Conservation (phyloP, 78 protist species). For the Planoprotostelium fungivorum region DNA sequence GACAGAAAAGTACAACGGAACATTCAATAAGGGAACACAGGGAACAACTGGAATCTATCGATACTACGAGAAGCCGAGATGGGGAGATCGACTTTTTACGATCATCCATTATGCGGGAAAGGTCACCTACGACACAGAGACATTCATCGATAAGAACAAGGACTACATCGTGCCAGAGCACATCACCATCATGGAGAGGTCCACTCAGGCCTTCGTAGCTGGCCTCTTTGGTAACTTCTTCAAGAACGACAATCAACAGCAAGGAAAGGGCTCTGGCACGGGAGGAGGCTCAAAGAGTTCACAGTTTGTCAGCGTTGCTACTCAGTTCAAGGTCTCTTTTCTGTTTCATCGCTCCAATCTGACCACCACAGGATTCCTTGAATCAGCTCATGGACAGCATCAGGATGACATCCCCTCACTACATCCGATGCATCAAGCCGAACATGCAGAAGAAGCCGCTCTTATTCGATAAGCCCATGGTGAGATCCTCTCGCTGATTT, state of each 20-base stretch:
- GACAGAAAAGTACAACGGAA: neutral
- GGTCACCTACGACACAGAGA: slow-evolving; percentile 74
- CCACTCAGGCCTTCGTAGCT: slow-evolving; percentile 1
- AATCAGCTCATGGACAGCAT: slow-evolving; percentile 57
- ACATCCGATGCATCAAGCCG: slow-evolving; percentile 87
- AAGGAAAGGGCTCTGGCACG: neutral
- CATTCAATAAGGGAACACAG: slow-evolving; percentile 11
- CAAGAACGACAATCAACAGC: neutral
- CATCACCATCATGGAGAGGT: slow-evolving; percentile 23
- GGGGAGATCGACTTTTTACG: slow-evolving; percentile 41
- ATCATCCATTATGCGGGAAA: slow-evolving; percentile 85
- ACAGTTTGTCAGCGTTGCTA: neutral
- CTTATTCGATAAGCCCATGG: slow-evolving; percentile 17
- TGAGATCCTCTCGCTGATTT: neutral
- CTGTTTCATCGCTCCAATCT: neutral
- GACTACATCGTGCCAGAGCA: slow-evolving; percentile 73
- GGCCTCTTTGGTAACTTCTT: neutral
- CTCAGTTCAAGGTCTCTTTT: slow-evolving; percentile 1
- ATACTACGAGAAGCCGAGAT: slow-evolving; percentile 55
- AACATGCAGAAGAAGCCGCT: slow-evolving; percentile 62
- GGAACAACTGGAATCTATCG: neutral
- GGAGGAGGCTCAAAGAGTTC: neutral
- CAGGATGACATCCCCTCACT: slow-evolving; percentile 72
- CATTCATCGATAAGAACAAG: slow-evolving; percentile 82
- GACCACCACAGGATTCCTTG: slow-evolving; percentile 13